These are phyloP conservation scores for Gracilaria caudata DNA, from an alignment of 23 red algal genomes.

Conservation along the genomic window DNA sequence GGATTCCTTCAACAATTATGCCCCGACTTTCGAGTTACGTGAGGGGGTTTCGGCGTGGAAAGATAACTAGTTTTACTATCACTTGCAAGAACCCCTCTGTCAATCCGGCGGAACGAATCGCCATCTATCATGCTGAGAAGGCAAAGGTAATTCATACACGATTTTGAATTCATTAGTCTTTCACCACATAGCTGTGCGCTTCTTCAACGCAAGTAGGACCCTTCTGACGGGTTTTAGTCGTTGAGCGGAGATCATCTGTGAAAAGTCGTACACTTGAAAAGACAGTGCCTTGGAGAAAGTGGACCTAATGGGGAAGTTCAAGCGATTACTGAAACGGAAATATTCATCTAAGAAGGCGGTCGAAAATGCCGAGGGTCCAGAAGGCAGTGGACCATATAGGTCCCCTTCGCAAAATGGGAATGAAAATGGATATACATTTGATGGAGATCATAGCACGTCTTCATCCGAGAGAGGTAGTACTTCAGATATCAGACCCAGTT, in stretches of 20 bases:
- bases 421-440: neutral
- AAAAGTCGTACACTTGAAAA: neutral
- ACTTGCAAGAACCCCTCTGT: too few species aligned
- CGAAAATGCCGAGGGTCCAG: neutral
- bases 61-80: neutral
- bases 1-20: neutral
- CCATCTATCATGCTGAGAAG: too few species aligned
- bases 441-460: neutral
- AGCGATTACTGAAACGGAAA: conserved; percentile 9
- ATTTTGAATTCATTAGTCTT: too few species aligned
- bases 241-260: too few species aligned
- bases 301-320: neutral
- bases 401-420: neutral
- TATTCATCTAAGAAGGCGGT: neutral
- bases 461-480: neutral
- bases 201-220: too few species aligned
- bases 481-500: neutral
- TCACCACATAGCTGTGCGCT: too few species aligned
- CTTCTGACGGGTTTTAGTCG: too few species aligned
- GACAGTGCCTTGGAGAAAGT: neutral
- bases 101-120: too few species aligned
- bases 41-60: neutral
- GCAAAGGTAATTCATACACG: too few species aligned
- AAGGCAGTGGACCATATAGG: neutral
- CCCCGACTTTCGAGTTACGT: neutral